Evolutionary conservation across 2,329 filamentous ascomycete genomes (phyloP), one percentile per base, ranked within the genome.

Genomic region (Hirsutella thompsonii): DNA sequence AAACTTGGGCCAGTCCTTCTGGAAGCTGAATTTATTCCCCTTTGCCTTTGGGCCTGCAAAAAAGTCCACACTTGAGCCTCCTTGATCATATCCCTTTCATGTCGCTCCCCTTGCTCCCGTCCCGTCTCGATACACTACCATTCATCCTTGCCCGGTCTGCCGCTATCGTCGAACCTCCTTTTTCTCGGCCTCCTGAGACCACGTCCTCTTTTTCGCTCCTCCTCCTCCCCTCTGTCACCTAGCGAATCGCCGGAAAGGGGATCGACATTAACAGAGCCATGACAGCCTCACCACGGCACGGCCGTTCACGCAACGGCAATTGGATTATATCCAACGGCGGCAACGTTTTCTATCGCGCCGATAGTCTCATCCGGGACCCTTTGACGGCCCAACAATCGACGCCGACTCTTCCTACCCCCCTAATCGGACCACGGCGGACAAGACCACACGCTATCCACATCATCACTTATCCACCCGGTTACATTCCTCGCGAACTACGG

Each of bases 401-500:
- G n/a, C 45, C 41, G 14, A 20, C 34, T 20, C 54, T 65, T 39
- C 62, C 63, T 8, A 44, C 54, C 35, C 63, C 63, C 29, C 55
- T 61, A 32, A 66, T 66, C 46, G 59, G 58, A 36, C 58, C 62
- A 32, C 56, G 63, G 38, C 54, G 62, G 46, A 52, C 56, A 29
- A 55, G 63, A 29, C 62, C 61, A 10, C 62, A 66, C 47, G 56
- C 62, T 30, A 66, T 66, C 42, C 62, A 66, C 53, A 62, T 66
- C 40, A 49, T 64, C 45, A 64, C 61, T 21, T 66, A 60, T 41
- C 63, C 63, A 3, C 50, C 61, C 2, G 63, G 63, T 40, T 66
- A 66, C 52, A 55, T 69, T 20, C 68, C 68, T 16, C 58, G 60
- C 43, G 68, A 71, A 43, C 50, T 70, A 36, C 61, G 65, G 13